phyloP scores from a whole-genome alignment of 768 basidiomycete species.

The Panus rudis region DNA sequence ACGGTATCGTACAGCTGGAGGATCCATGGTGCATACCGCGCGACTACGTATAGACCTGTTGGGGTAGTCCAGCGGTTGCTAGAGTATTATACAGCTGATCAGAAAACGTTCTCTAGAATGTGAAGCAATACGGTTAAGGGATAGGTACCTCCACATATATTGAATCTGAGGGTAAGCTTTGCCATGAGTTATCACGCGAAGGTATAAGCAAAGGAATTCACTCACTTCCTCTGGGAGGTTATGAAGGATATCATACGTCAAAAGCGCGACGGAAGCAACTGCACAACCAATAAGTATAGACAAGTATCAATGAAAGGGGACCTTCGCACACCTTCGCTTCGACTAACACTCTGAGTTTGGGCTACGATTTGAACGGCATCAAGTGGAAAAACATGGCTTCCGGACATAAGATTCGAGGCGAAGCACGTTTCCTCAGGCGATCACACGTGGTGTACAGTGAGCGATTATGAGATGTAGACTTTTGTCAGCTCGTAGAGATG shows the following conservation, averaged over 20 bases:
- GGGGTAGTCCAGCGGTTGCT: constrained; percentile 18
- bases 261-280: constrained; percentile 11
- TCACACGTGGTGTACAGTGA: too few species aligned
- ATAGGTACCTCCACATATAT: constrained; percentile 17
- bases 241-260: constrained; percentile 14
- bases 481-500: too few species aligned
- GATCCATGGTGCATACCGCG: constrained; percentile 17
- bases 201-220: not conserved
- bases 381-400: too few species aligned
- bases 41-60: constrained; percentile 14
- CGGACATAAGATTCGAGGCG: too few species aligned
- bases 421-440: too few species aligned
- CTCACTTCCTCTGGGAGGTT: constrained; percentile 14
- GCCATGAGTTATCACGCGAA: not conserved
- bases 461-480: too few species aligned
- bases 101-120: not conserved
- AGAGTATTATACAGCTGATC: not conserved
- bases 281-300: constrained; percentile 39
- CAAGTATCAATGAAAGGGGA: too few species aligned
- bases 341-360: not conserved
- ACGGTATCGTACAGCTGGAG: constrained; percentile 14
- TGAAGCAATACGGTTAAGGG: not conserved
- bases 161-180: constrained; percentile 11
- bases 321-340: not conserved
- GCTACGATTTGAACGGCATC: not conserved